These are phyloP conservation scores for Ilyonectria robusta DNA, from an alignment of 2,329 filamentous ascomycete genomes.

Conservation along the genomic window DNA sequence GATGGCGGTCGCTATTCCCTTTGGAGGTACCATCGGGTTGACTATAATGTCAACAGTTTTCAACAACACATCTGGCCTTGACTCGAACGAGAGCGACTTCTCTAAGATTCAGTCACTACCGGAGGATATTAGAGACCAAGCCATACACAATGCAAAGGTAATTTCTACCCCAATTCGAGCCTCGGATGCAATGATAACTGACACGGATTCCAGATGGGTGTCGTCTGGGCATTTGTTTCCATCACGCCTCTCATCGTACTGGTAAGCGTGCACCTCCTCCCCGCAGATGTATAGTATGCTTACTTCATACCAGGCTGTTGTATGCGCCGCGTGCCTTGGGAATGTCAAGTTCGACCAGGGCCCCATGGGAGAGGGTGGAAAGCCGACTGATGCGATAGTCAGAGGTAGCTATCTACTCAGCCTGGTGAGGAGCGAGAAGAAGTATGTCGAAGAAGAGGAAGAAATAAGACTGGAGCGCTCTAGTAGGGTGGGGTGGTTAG, in stretches of 20 bases:
- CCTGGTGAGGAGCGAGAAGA: slow-evolving; percentile 39
- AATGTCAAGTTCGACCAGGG: slow-evolving; percentile 51
- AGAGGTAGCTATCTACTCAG: slow-evolving; percentile 50
- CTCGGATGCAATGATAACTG: neutral
- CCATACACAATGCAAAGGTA: slow-evolving; percentile 48
- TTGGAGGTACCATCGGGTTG: slow-evolving; percentile 76
- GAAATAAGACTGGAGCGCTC: slow-evolving; percentile 36
- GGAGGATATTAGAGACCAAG: slow-evolving; percentile 26
- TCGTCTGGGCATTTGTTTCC: slow-evolving; percentile 76
- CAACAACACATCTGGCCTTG: slow-evolving; percentile 66
- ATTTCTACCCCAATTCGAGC: slow-evolving; percentile 4
- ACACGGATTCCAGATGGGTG: slow-evolving; percentile 58
- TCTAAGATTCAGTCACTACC: slow-evolving; percentile 38
- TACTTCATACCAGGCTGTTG: slow-evolving; percentile 41
- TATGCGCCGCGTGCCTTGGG: slow-evolving; percentile 48
- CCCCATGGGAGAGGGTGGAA: slow-evolving; percentile 44
- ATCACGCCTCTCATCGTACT: slow-evolving; percentile 71
- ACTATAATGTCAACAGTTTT: slow-evolving; percentile 80
- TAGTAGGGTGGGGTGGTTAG: slow-evolving; percentile 22
- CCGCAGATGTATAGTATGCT: slow-evolving; percentile 3
- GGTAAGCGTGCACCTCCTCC: slow-evolving; percentile 44
- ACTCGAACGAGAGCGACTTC: slow-evolving; percentile 43
- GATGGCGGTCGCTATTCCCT: slow-evolving; percentile 70
- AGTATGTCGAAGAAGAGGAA: slow-evolving; percentile 31
- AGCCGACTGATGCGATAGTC: slow-evolving; percentile 47